Percentiles rank a stretch among this genome's conserved stretches.
phyloP scores from a whole-genome alignment of 1,284 basidiomycete genomes.

The Tilletia setariae region DNA sequence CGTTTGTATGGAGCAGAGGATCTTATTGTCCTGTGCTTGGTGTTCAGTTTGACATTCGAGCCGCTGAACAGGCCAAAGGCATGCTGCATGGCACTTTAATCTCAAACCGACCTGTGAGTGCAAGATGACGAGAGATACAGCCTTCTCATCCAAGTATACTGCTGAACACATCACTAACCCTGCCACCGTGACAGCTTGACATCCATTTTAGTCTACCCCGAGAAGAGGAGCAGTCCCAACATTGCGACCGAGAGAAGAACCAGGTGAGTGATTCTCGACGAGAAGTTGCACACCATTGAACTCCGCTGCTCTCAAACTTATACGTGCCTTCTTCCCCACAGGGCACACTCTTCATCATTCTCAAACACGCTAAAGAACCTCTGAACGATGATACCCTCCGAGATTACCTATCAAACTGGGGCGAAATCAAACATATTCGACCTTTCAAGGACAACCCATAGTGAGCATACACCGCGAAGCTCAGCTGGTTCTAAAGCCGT shows the following conservation, averaged over 20 bases:
- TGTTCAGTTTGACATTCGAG: constrained; percentile 60
- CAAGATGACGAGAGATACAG: not conserved
- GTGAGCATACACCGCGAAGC: constrained; percentile 53
- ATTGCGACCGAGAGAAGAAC: constrained; percentile 79
- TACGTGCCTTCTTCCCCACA: constrained; percentile 60
- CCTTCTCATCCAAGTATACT: constrained; percentile 17
- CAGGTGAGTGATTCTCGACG: constrained; percentile 61
- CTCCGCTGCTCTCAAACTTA: not conserved
- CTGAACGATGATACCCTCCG: constrained; percentile 80
- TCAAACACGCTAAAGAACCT: constrained; percentile 67
- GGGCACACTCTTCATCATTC: constrained; percentile 75
- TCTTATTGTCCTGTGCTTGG: constrained; percentile 61
- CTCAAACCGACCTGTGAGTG: constrained; percentile 24
- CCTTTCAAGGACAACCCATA: constrained; percentile 37
- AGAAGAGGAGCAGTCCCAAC: constrained; percentile 69
- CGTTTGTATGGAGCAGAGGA: constrained; percentile 65
- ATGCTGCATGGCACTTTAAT: constrained; percentile 18
- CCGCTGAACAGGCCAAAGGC: constrained; percentile 6
- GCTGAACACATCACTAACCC: constrained; percentile 4
- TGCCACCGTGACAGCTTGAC: constrained; percentile 69
- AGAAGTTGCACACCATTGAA: not conserved
- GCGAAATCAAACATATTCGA: constrained; percentile 78
- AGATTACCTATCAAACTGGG: constrained; percentile 77
- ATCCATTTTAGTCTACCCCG: constrained; percentile 94
- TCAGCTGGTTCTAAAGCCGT: constrained; percentile 79